Evolutionary conservation across 345 rosid genomes (phyloP).

Genomic region (Moricandia moricandioides): DNA sequence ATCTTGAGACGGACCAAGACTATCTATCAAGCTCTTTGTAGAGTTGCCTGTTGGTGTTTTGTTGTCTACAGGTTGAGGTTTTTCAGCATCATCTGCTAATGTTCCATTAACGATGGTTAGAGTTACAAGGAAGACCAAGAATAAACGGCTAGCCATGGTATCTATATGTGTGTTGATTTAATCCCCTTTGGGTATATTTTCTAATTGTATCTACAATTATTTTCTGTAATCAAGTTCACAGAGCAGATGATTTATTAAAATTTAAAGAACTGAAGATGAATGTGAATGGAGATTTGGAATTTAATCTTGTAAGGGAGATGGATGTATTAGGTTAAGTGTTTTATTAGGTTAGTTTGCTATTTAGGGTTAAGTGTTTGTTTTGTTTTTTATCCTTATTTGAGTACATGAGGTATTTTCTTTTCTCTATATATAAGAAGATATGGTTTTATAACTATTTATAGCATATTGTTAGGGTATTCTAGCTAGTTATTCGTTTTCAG

Average conservation of each 20-base stretch:
- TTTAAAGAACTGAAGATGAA: background rate
- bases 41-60: constrained; percentile 3
- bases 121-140: background rate
- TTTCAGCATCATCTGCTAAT: constrained; percentile 17
- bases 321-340: background rate
- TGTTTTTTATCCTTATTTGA: background rate
- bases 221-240: background rate
- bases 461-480: constrained; percentile 12
- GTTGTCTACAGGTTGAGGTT: background rate
- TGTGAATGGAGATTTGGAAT: constrained; percentile 3
- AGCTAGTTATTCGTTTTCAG: background rate
- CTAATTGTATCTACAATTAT: background rate
- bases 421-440: background rate
- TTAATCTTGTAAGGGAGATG: background rate
- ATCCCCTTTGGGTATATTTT: background rate
- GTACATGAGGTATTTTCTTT: constrained; percentile 5
- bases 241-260: background rate
- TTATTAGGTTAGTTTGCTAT: constrained; percentile 3
- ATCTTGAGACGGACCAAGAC: constrained; percentile 40
- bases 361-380: background rate
- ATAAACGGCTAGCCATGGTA: constrained; percentile 9
- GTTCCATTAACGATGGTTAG: constrained; percentile 7
- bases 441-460: constrained; percentile 2
- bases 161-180: background rate
- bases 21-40: constrained; percentile 28